Evolutionary conservation across 345 rosid genomes (phyloP).

Genomic region (Eucalyptus grandis): DNA sequence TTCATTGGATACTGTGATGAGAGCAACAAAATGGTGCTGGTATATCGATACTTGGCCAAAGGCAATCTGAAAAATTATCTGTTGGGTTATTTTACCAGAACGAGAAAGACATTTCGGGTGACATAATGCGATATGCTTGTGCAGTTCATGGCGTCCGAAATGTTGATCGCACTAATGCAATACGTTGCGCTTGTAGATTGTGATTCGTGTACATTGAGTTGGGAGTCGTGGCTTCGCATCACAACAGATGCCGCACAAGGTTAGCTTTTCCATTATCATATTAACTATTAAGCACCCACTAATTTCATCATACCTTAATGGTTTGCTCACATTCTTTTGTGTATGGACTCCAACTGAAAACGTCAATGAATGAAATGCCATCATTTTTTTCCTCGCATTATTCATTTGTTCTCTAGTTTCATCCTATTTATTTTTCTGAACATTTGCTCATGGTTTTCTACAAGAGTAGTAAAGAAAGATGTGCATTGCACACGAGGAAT

Average conservation of each 20-base stretch:
- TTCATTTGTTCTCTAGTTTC: neutral
- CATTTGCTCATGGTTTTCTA: no score
- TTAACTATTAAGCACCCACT: neutral
- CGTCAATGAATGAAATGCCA: neutral
- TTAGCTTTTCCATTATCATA: neutral
- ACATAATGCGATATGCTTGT: neutral
- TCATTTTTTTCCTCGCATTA: neutral
- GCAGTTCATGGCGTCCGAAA: no score
- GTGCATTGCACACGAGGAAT: no score
- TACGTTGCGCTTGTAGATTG: neutral
- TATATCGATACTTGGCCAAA: conserved; percentile 1
- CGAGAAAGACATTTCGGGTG: neutral
- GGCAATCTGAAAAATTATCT: conserved; percentile 1
- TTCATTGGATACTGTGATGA: conserved; percentile 11
- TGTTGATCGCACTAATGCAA: neutral
- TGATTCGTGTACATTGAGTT: conserved; percentile 11
- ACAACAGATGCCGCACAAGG: conserved; percentile 60
- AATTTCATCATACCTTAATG: neutral
- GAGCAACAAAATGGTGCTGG: neutral
- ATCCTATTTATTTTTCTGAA: neutral
- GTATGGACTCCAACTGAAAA: neutral
- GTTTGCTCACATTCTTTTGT: neutral
- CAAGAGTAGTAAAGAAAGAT: neutral
- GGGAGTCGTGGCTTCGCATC: conserved; percentile 44
- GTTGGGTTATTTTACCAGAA: neutral